A percentile compares a stretch with the other conserved stretches of the same genome.
phyloP scores from a whole-genome alignment of 2,329 filamentous ascomycete species.

The Septoria petroselini region DNA sequence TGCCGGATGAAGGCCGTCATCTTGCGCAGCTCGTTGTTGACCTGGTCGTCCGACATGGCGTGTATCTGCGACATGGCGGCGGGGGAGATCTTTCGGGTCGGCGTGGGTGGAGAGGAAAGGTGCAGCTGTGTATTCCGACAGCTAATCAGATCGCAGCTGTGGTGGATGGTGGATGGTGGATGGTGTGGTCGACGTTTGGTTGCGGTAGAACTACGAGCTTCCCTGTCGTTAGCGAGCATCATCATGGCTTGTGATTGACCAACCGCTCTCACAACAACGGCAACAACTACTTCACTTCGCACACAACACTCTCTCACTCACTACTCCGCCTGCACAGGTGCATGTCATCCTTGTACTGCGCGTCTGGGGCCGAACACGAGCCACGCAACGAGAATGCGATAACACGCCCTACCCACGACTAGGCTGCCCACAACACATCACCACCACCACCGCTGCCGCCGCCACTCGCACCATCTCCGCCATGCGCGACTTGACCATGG shows the following conservation, averaged over 20 bases:
- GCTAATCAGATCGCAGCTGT: too few species aligned
- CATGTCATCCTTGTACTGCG: too few species aligned
- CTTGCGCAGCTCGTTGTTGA: slow-evolving; percentile 97
- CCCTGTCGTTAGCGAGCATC: too few species aligned
- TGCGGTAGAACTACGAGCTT: too few species aligned
- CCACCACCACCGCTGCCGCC: neutral
- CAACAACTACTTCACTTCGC: neutral
- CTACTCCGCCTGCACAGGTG: neutral
- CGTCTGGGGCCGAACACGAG: too few species aligned
- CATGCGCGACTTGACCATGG: slow-evolving; percentile 21
- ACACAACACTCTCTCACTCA: neutral
- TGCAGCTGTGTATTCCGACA: neutral
- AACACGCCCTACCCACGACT: slow-evolving; percentile 5
- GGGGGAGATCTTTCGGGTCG: neutral
- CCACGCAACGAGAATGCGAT: slow-evolving; percentile 2
- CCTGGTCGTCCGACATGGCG: slow-evolving; percentile 96
- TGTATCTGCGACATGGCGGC: slow-evolving; percentile 83
- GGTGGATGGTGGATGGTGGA: neutral
- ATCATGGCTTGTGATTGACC: neutral
- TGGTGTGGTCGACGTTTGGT: neutral
- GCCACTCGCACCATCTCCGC: neutral
- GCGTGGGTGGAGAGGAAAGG: neutral
- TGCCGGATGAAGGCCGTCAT: slow-evolving; percentile 99
- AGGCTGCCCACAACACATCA: neutral
- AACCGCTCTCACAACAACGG: neutral